These are phyloP conservation scores for Scenedesmus sp. DNA, from an alignment of 163 green algal species.

Conservation along the genomic window DNA sequence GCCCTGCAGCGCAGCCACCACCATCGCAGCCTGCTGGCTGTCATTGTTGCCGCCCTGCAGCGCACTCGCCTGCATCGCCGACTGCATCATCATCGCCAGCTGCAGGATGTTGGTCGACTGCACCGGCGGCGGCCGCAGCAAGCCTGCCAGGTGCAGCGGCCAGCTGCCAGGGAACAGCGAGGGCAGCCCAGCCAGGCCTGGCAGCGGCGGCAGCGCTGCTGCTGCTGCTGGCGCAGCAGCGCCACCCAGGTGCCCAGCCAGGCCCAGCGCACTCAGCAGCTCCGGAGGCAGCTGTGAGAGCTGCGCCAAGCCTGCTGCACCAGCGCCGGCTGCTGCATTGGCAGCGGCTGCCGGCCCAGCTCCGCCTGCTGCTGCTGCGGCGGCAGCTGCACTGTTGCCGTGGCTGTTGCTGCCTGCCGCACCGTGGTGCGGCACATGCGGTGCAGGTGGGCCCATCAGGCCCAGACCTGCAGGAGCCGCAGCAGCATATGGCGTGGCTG, in stretches of 20 bases:
- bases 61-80: conserved; percentile 1
- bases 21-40: conserved; percentile 34
- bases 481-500: background rate
- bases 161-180: conserved; percentile 23
- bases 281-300: conserved; percentile 23
- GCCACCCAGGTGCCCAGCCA: background rate
- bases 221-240: too few species aligned
- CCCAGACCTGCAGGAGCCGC: background rate
- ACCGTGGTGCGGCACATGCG: background rate
- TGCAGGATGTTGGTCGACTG: conserved; percentile 37
- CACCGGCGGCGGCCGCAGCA: conserved; percentile 32
- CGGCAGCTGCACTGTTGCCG: background rate
- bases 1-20: conserved; percentile 37
- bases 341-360: background rate
- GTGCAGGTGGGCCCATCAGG: conserved; percentile 21
- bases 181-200: background rate
- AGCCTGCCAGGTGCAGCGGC: conserved; percentile 30
- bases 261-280: background rate
- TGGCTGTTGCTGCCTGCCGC: background rate
- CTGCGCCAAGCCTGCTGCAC: background rate
- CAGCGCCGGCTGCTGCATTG: background rate
- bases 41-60: conserved; percentile 12
- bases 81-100: conserved; percentile 46
- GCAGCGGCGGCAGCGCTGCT: background rate
- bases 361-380: background rate